Evolutionary conservation across 1,139 yeast species (phyloP).

Genomic region (Suhomyces panamericanus): DNA sequence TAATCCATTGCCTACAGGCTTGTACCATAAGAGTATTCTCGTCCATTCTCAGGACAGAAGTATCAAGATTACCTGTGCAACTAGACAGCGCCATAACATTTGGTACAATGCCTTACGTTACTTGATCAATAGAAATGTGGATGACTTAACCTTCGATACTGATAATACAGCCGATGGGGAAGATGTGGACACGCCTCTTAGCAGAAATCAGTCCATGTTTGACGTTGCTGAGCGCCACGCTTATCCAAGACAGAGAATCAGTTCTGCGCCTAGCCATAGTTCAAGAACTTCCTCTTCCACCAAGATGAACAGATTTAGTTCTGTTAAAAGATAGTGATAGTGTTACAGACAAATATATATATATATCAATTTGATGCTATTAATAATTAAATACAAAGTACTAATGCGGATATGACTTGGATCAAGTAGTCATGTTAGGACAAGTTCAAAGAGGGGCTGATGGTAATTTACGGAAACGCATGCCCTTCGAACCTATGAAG

Average conservation of each 20-base stretch:
- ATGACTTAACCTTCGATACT: conserved; percentile 55
- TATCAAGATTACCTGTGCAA: conserved; percentile 82
- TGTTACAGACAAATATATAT: no score
- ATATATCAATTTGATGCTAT: neutral
- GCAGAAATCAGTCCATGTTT: conserved; percentile 13
- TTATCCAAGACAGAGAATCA: conserved; percentile 30
- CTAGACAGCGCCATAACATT: conserved; percentile 82
- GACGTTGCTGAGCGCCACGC: conserved; percentile 34
- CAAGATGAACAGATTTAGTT: conserved; percentile 26
- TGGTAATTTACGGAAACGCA: neutral
- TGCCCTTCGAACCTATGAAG: neutral
- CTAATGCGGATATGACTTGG: no score
- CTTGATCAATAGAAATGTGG: conserved; percentile 67
- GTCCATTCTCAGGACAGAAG: conserved; percentile 69
- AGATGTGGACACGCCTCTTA: conserved; percentile 3
- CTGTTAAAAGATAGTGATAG: conserved; percentile 25
- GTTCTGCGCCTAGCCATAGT: conserved; percentile 24
- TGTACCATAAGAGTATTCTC: conserved; percentile 81
- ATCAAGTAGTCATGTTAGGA: neutral
- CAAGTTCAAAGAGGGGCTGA: neutral
- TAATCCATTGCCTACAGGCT: conserved; percentile 88
- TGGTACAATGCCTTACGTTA: conserved; percentile 89
- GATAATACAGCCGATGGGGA: conserved; percentile 13
- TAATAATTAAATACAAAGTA: neutral
- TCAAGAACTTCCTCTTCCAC: conserved; percentile 19